Conservation (phyloP, 2,329 filamentous ascomycete genomes). For the Stagonosporopsis rhizophila region DNA sequence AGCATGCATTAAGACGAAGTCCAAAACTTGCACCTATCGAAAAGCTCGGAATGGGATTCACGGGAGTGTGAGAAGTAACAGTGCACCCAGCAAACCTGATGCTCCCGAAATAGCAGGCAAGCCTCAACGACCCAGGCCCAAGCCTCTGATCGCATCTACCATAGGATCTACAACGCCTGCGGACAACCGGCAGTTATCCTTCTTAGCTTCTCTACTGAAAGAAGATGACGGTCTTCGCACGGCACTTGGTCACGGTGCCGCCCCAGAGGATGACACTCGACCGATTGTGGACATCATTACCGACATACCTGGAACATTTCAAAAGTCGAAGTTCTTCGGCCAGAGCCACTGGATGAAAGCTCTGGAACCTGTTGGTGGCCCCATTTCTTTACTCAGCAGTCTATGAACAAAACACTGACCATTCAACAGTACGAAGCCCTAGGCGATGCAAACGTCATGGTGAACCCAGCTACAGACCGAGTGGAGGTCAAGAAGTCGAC, state of each 20-base stretch:
- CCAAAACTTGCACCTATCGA: slow-evolving; percentile 37
- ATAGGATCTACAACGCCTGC: neutral
- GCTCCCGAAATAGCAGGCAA: neutral
- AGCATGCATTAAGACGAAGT: slow-evolving; percentile 31
- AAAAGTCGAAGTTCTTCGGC: slow-evolving; percentile 64
- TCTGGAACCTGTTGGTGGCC: slow-evolving; percentile 41
- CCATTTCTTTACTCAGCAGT: neutral
- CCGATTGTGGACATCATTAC: slow-evolving; percentile 7
- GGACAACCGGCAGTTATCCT: neutral
- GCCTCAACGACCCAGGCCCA: neutral
- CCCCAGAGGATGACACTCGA: neutral
- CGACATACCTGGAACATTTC: slow-evolving; percentile 24
- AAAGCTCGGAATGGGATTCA: slow-evolving; percentile 15
- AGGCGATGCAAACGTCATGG: slow-evolving; percentile 19
- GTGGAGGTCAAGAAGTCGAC: slow-evolving; percentile 36
- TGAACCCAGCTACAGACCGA: slow-evolving; percentile 53
- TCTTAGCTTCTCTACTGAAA: slow-evolving; percentile 12
- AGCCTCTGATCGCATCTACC: neutral
- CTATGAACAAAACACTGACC: neutral
- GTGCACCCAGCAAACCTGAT: neutral
- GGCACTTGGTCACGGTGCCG: neutral
- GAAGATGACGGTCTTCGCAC: neutral
- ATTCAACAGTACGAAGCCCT: slow-evolving; percentile 26
- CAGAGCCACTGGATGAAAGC: slow-evolving; percentile 59
- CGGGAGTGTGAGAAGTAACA: neutral